These are phyloP conservation scores for Tetrapisispora arboricola DNA, from an alignment of 805 yeast species.

Conservation along the genomic window DNA sequence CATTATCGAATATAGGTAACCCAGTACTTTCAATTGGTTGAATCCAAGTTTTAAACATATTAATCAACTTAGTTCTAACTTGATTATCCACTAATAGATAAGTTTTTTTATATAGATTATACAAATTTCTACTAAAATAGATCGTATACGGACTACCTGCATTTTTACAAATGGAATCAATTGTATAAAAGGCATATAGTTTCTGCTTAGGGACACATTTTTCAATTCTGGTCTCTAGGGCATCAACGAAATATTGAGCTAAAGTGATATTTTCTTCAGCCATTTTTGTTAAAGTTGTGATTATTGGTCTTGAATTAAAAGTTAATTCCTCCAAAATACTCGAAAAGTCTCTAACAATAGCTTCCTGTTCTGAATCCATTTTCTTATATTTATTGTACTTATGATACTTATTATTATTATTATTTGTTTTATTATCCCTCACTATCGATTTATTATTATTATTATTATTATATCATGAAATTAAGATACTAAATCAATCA, in stretches of 20 bases:
- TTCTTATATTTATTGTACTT: background rate
- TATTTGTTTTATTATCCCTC: no score
- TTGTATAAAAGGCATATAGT: constrained; percentile 68
- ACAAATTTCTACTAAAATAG: constrained; percentile 54
- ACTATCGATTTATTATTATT: no score
- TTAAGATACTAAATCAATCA: no score
- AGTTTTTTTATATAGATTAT: constrained; percentile 60
- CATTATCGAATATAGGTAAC: constrained; percentile 59
- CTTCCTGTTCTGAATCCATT: constrained; percentile 26
- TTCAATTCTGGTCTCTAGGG: constrained; percentile 63
- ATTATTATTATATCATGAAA: no score
- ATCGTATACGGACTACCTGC: constrained; percentile 86
- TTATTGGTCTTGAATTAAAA: constrained; percentile 83
- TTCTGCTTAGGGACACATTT: constrained; percentile 78
- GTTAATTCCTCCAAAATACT: constrained; percentile 67
- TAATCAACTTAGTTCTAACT: constrained; percentile 63
- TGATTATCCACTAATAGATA: constrained; percentile 70
- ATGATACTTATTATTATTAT: background rate
- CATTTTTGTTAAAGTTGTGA: constrained; percentile 68
- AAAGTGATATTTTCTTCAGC: constrained; percentile 76
- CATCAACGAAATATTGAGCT: constrained; percentile 68
- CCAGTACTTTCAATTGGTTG: constrained; percentile 36
- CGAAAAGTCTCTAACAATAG: constrained; percentile 46
- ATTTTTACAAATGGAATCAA: constrained; percentile 87
- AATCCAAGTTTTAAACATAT: constrained; percentile 84